These are phyloP conservation scores for Cynara cardunculus DNA, from an alignment of 129 eudicot species.

Conservation along the genomic window DNA sequence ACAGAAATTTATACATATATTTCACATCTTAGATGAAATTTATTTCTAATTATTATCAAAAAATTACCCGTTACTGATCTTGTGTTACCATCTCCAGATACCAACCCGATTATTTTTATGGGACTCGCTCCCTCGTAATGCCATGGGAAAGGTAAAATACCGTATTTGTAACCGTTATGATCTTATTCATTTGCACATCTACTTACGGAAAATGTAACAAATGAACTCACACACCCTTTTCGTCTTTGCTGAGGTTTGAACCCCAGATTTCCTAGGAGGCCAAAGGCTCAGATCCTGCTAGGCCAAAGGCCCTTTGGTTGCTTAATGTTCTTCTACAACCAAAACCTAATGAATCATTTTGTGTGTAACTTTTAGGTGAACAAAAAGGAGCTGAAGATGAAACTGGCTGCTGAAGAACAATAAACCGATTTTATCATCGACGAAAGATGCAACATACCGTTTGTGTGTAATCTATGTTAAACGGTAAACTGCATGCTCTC, in stretches of 20 bases:
- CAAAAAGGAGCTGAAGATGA: slow-evolving; percentile 84
- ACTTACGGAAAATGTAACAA: too few species aligned
- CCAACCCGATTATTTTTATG: slow-evolving; percentile 78
- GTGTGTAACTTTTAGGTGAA: slow-evolving; percentile 60
- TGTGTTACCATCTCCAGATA: slow-evolving; percentile 40
- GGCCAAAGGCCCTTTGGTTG: too few species aligned
- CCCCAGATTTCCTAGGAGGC: too few species aligned
- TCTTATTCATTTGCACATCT: background rate
- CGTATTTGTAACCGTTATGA: background rate
- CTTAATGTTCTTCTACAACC: background rate
- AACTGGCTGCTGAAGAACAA: slow-evolving; percentile 52
- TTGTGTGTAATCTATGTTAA: background rate
- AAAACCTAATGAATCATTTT: background rate
- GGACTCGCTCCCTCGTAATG: slow-evolving; percentile 96
- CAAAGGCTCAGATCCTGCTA: too few species aligned
- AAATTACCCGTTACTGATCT: background rate
- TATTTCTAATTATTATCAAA: background rate
- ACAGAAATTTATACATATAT: background rate
- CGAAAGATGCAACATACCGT: background rate
- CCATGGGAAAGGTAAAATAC: slow-evolving; percentile 91
- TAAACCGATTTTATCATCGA: slow-evolving; percentile 15
- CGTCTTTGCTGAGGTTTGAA: too few species aligned
- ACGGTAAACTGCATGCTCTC: background rate
- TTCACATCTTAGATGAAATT: background rate
- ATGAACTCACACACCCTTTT: too few species aligned